These are phyloP conservation scores for Candida sanyaensis DNA, from an alignment of 1,139 yeast genomes.

Conservation along the genomic window DNA sequence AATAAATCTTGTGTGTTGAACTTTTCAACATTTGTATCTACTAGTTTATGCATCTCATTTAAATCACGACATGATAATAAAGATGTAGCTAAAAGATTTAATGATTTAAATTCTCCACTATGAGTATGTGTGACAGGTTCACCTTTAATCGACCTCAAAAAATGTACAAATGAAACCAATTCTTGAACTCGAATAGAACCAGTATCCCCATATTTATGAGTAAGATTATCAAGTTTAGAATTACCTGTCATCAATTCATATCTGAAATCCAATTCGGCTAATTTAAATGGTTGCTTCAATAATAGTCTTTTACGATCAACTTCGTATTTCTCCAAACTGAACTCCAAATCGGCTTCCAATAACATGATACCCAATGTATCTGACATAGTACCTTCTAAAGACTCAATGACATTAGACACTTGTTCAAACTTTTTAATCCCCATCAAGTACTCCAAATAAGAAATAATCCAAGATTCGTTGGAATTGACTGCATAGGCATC, in stretches of 20 bases:
- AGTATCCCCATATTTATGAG: slow-evolving; percentile 12
- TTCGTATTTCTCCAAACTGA: slow-evolving; percentile 11
- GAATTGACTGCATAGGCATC: slow-evolving; percentile 10
- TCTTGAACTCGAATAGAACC: slow-evolving; percentile 19
- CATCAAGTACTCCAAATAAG: slow-evolving; percentile 21
- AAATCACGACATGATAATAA: slow-evolving; percentile 14
- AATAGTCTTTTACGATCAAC: slow-evolving; percentile 6
- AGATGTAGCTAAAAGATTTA: slow-evolving; percentile 10
- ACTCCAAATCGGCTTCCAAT: slow-evolving; percentile 14
- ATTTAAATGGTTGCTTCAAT: slow-evolving; percentile 14
- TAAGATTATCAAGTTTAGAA: slow-evolving; percentile 17
- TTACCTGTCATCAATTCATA: slow-evolving; percentile 20
- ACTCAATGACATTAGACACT: slow-evolving; percentile 14
- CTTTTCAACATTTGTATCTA: slow-evolving; percentile 11
- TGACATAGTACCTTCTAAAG: background rate
- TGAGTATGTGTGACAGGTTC: slow-evolving; percentile 3
- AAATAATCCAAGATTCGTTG: slow-evolving; percentile 20
- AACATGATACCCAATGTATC: slow-evolving; percentile 7
- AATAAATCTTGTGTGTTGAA: slow-evolving; percentile 9
- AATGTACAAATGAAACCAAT: slow-evolving; percentile 21
- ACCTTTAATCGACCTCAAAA: slow-evolving; percentile 19
- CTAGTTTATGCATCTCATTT: slow-evolving; percentile 19
- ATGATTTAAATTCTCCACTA: slow-evolving; percentile 9
- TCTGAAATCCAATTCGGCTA: slow-evolving; percentile 23
- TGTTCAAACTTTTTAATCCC: slow-evolving; percentile 10